phyloP scores from a whole-genome alignment of 441 rosid species.

The Bocquillonia castaneifolia region DNA sequence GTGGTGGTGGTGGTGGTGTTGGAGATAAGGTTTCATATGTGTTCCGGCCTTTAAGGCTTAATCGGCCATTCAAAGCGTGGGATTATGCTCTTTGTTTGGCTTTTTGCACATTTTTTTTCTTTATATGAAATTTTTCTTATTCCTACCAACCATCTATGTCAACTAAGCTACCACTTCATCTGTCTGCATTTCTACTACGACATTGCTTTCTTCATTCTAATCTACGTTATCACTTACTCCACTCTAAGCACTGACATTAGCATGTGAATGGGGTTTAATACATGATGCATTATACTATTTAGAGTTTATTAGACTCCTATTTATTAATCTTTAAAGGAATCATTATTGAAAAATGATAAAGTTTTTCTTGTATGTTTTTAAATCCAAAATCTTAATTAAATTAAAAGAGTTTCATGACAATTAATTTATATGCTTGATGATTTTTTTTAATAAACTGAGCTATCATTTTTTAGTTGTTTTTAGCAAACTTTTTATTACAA shows the following conservation, averaged over 20 bases:
- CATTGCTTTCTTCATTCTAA: conserved; percentile 13
- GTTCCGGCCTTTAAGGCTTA: conserved; percentile 27
- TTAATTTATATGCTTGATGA: no score
- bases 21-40: conserved; percentile 38
- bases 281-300: not conserved
- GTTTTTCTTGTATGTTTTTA: no score
- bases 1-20: conserved; percentile 18
- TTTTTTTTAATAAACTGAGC: no score
- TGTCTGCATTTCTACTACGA: conserved; percentile 21
- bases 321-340: no score
- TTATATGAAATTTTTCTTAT: not conserved
- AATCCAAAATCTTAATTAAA: no score
- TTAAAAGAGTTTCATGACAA: no score
- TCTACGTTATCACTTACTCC: conserved; percentile 20
- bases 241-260: conserved; percentile 11
- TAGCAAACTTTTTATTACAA: no score
- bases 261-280: not conserved
- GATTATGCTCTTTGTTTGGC: conserved; percentile 30
- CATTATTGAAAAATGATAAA: no score
- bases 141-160: conserved; percentile 24
- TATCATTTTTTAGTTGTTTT: no score
- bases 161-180: conserved; percentile 23
- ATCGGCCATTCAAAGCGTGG: conserved; percentile 24
- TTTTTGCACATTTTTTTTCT: conserved; percentile 18
- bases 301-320: no score